Percentiles rank a stretch among this genome's conserved stretches.
Evolutionary conservation across 768 basidiomycete genomes (phyloP).

Genomic region (Kondoa malvinella): DNA sequence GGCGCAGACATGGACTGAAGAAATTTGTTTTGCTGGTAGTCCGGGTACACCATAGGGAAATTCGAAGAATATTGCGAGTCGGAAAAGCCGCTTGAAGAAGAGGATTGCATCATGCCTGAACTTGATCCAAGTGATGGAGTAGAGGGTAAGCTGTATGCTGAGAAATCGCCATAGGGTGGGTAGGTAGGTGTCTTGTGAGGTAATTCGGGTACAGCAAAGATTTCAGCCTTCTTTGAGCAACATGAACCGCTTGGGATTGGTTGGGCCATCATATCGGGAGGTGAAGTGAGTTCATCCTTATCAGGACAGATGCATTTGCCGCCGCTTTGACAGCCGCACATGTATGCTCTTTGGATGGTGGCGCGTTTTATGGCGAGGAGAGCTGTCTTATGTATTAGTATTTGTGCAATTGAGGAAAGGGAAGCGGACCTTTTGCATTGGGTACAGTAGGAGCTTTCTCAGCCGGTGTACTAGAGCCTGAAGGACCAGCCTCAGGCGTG

Average conservation of each 20-base stretch:
- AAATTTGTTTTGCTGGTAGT: not conserved
- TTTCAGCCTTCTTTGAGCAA: not conserved
- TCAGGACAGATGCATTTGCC: constrained; percentile 2
- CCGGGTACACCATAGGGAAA: not conserved
- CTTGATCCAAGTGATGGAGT: not conserved
- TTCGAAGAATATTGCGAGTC: not conserved
- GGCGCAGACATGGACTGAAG: not conserved
- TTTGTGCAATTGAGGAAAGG: not conserved
- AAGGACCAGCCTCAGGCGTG: not conserved
- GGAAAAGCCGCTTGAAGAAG: not conserved
- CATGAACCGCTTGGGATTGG: not conserved
- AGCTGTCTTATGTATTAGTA: not conserved
- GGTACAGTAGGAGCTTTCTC: not conserved
- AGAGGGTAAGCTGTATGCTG: not conserved
- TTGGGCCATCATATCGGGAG: not conserved
- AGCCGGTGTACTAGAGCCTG: not conserved
- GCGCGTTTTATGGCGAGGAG: constrained; percentile 1
- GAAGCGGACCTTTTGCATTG: not conserved
- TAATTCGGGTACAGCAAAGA: not conserved
- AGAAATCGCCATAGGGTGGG: not conserved
- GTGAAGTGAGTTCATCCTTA: not conserved
- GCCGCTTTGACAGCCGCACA: constrained; percentile 1
- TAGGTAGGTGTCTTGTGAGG: not conserved
- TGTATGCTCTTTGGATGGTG: constrained; percentile 1
- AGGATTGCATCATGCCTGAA: not conserved